phyloP scores from a whole-genome alignment of 1,139 yeast genomes.

The Yamadazyma siamensis region DNA sequence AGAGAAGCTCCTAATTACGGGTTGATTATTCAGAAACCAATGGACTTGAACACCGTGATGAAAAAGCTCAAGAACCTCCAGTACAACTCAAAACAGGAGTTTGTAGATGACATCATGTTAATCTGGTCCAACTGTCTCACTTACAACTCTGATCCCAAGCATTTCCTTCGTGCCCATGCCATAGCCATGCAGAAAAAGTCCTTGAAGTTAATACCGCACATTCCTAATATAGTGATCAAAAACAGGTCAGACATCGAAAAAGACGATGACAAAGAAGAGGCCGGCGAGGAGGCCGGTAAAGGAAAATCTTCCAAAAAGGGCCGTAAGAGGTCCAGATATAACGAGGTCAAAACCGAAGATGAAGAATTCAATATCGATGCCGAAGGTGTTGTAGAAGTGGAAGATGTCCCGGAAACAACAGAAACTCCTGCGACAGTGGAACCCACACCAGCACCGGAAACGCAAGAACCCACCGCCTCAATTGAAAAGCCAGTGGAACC shows the following conservation, averaged over 20 bases:
- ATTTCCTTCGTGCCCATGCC: conserved; percentile 87
- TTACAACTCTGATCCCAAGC: conserved; percentile 93
- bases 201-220: conserved; percentile 67
- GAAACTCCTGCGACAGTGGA: conserved; percentile 9
- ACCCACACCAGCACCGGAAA: conserved; percentile 11
- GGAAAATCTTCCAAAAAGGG: conserved; percentile 43
- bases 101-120: conserved; percentile 88
- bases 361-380: conserved; percentile 14
- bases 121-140: conserved; percentile 94
- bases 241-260: conserved; percentile 84
- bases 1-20: conserved; percentile 98
- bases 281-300: conserved; percentile 30
- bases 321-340: conserved; percentile 39
- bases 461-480: conserved; percentile 9
- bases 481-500: conserved; percentile 24
- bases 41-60: conserved; percentile 95
- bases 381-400: conserved; percentile 11
- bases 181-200: conserved; percentile 94
- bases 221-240: conserved; percentile 82
- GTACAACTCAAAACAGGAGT: conserved; percentile 79
- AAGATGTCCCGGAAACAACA: conserved; percentile 9
- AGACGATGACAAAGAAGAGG: conserved; percentile 49
- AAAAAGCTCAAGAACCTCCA: conserved; percentile 80
- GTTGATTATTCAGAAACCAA: conserved; percentile 83
- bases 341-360: conserved; percentile 29